phyloP scores from a whole-genome alignment of 169 alveolate species.

The Plasmodium sp. region DNA sequence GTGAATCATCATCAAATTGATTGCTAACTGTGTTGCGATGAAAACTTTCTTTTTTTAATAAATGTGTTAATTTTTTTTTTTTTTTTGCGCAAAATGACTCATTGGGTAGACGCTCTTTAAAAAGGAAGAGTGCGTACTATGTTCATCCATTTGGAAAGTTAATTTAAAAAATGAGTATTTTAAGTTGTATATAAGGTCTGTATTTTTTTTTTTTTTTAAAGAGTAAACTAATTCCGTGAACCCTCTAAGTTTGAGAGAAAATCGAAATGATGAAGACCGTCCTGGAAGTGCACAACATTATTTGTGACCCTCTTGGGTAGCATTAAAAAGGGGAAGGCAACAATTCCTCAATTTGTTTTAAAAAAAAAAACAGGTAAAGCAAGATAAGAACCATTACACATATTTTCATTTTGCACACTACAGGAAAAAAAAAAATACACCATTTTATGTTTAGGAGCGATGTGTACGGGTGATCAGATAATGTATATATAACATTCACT shows the following conservation, averaged over 20 bases:
- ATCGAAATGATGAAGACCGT: not conserved
- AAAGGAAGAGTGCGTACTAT: not conserved
- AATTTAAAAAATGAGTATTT: not conserved
- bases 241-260: not conserved
- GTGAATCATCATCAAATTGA: not conserved
- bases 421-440: not conserved
- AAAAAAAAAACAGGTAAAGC: not conserved
- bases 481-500: no score
- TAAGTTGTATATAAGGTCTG: not conserved
- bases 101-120: not conserved
- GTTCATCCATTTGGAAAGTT: not conserved
- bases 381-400: not conserved
- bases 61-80: not conserved
- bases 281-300: not conserved
- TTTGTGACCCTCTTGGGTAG: not conserved
- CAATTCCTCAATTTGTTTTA: not conserved
- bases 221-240: not conserved
- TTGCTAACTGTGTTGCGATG: not conserved
- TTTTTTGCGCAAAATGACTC: not conserved
- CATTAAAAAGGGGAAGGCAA: not conserved
- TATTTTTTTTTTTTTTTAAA: not conserved
- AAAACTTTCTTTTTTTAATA: not conserved
- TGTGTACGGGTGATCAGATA: no score
- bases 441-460: not conserved
- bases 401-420: not conserved